Percentiles rank a stretch among this genome's conserved stretches.
Conservation (phyloP, 805 yeast genomes). For the Candida ortonii region DNA sequence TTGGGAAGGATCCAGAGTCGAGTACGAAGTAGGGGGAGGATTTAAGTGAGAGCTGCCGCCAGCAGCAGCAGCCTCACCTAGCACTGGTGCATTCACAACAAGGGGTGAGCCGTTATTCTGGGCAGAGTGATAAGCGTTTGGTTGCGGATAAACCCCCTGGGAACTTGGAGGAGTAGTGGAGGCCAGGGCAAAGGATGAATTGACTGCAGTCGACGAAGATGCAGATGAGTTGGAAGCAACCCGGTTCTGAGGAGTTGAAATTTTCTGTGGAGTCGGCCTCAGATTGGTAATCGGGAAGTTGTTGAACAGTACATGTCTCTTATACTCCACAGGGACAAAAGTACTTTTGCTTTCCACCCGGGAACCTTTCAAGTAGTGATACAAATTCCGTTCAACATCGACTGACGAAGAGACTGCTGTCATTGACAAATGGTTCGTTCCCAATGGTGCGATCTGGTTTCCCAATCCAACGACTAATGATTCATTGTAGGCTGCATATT, state of each 20-base stretch:
- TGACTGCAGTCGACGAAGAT: slow-evolving; percentile 2
- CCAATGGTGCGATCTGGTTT: slow-evolving; percentile 73
- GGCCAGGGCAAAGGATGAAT: not conserved
- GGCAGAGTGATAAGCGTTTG: no score
- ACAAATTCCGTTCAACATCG: slow-evolving; percentile 81
- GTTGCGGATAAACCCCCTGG: no score
- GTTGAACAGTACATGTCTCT: slow-evolving; percentile 63
- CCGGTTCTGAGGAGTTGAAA: slow-evolving; percentile 3
- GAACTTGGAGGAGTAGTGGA: slow-evolving; percentile 5
- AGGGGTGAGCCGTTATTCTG: no score
- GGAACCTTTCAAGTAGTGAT: slow-evolving; percentile 50
- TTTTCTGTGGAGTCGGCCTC: not conserved
- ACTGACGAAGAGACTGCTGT: slow-evolving; percentile 70
- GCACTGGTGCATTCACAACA: no score
- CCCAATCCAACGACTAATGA: slow-evolving; percentile 82
- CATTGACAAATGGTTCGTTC: slow-evolving; percentile 53
- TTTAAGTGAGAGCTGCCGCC: not conserved
- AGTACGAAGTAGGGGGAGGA: slow-evolving; percentile 13
- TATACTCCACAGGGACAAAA: slow-evolving; percentile 67
- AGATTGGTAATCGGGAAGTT: not conserved
- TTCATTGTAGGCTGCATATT: slow-evolving; percentile 85
- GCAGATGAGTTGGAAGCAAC: slow-evolving; percentile 4
- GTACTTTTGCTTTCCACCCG: slow-evolving; percentile 35
- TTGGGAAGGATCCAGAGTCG: slow-evolving; percentile 27
- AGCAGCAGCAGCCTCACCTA: not conserved